phyloP scores from a whole-genome alignment of 2,329 filamentous ascomycete genomes.

The Phyllosticta capitalensis region DNA sequence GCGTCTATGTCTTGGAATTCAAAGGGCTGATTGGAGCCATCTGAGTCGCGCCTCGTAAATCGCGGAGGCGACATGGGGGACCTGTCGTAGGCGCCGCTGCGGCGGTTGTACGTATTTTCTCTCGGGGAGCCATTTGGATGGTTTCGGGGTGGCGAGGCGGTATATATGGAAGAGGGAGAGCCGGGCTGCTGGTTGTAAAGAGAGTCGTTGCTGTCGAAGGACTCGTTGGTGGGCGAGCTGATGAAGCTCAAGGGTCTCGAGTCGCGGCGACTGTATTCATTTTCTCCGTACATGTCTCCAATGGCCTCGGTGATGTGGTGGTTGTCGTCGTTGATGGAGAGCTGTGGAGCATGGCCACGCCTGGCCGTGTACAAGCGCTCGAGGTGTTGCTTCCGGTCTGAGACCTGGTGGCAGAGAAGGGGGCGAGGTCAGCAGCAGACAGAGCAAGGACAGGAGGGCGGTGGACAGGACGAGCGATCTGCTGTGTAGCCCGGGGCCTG shows the following conservation, averaged over 20 bases:
- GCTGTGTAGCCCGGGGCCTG: slow-evolving; percentile 11
- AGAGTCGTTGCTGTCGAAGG: slow-evolving; percentile 23
- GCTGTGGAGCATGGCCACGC: slow-evolving; percentile 50
- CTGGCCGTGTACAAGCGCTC: slow-evolving; percentile 41
- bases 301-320: slow-evolving; percentile 94
- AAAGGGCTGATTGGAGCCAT: slow-evolving; percentile 49
- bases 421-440: slow-evolving; percentile 21
- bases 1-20: slow-evolving; percentile 79
- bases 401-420: slow-evolving; percentile 21
- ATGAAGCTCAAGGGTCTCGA: slow-evolving; percentile 69
- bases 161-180: slow-evolving; percentile 23
- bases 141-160: slow-evolving; percentile 5
- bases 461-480: slow-evolving; percentile 4
- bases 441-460: slow-evolving; percentile 3
- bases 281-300: slow-evolving; percentile 78
- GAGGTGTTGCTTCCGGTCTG: slow-evolving; percentile 35
- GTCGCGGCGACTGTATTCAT: slow-evolving; percentile 48
- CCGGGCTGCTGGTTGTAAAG: not conserved
- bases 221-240: slow-evolving; percentile 45
- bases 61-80: slow-evolving; percentile 29
- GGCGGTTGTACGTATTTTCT: slow-evolving; percentile 13
- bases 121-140: slow-evolving; percentile 13
- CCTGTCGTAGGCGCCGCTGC: slow-evolving; percentile 15
- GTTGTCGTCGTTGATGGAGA: slow-evolving; percentile 74
- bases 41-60: slow-evolving; percentile 28